Evolutionary conservation across 345 rosid genomes (phyloP), one percentile per base, ranked within the genome.

Genomic region (Lumnitzera littorea): DNA sequence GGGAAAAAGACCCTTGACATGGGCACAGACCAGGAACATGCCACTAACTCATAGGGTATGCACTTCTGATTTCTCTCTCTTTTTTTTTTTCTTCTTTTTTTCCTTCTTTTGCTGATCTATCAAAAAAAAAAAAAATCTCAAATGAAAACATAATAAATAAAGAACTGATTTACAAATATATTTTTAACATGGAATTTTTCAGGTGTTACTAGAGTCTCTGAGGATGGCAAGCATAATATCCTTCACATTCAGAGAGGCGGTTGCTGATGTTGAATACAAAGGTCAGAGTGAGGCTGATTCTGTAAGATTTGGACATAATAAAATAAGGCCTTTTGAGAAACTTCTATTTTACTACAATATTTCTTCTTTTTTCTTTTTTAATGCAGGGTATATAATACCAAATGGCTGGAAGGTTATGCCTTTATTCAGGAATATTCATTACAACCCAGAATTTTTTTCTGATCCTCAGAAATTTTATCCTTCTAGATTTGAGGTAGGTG

Each of bases 361-460:
- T 13, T 20, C 13, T 15, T 16, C n/a, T 23, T 9, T 52, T 13
- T 20, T 20, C 0, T 20, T 20, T 20, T 20, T 20, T 20, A 20
- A 20, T 63, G 52, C 70, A 94, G 99, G 99, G 43, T 83, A 81
- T 70, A 73, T 78, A 58, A 94, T 94, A 66, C 99, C 99, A 23
- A 90, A 84, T 62, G 99, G 99, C 48, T 94, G 99, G 99, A 94
- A 94, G 74, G 99, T 94, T 71, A 81, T 94, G 97, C 99, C 99
- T 64, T 60, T 89, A 54, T 94, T 94, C 78, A 79, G 99, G 84
- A 90, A 86, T 71, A 94, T 90, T 67, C 99, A 94, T 70, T 91
- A 90, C 74, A 83, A 76, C 66, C 85, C 88, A 15, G 86, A 86
- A 36, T 72, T 81, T 61, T 94, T 85, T 74, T 29, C 91, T 51